Percentiles rank a stretch among this genome's conserved stretches.
These are phyloP conservation scores for Crucibulum laeve DNA, from an alignment of 768 basidiomycete species.

Conservation along the genomic window DNA sequence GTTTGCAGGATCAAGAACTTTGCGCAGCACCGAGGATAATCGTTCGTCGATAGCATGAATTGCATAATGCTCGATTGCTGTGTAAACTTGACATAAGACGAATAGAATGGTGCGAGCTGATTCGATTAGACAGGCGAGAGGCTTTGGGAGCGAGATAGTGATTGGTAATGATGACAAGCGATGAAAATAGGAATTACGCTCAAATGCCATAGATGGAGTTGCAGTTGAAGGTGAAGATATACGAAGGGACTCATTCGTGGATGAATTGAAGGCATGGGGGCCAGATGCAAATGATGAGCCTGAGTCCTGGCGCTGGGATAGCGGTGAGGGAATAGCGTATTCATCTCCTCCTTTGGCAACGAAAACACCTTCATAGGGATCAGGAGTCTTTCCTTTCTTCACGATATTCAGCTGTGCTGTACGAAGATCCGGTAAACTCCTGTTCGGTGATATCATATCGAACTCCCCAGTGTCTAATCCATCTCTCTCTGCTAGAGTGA, in stretches of 20 bases:
- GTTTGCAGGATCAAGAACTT: slow-evolving; percentile 84
- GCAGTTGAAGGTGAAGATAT: slow-evolving; percentile 23
- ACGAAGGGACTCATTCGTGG: slow-evolving; percentile 29
- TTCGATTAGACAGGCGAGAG: slow-evolving; percentile 72
- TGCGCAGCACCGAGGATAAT: slow-evolving; percentile 71
- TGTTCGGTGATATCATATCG: slow-evolving; percentile 47
- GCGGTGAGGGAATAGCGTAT: slow-evolving; percentile 4
- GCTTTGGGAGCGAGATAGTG: slow-evolving; percentile 62
- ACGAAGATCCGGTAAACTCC: slow-evolving; percentile 84
- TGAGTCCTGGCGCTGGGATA: slow-evolving; percentile 28
- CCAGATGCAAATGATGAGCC: slow-evolving; percentile 28
- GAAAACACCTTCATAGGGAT: slow-evolving; percentile 10
- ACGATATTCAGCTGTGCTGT: slow-evolving; percentile 38
- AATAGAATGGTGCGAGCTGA: slow-evolving; percentile 92
- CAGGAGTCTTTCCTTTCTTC: slow-evolving; percentile 16
- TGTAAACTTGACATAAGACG: slow-evolving; percentile 86
- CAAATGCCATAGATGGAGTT: slow-evolving; percentile 63
- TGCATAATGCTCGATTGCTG: slow-evolving; percentile 84
- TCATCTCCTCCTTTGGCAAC: neutral
- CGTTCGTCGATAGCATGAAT: slow-evolving; percentile 80
- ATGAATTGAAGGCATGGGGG: slow-evolving; percentile 20
- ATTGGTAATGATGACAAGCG: slow-evolving; percentile 79
- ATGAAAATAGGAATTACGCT: slow-evolving; percentile 91
- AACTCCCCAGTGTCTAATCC: too few species aligned
- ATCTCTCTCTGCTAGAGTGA: too few species aligned